A percentile compares a stretch with the other conserved stretches of the same genome.
phyloP scores from a whole-genome alignment of 768 basidiomycete genomes.

The Scleroderma bovista region DNA sequence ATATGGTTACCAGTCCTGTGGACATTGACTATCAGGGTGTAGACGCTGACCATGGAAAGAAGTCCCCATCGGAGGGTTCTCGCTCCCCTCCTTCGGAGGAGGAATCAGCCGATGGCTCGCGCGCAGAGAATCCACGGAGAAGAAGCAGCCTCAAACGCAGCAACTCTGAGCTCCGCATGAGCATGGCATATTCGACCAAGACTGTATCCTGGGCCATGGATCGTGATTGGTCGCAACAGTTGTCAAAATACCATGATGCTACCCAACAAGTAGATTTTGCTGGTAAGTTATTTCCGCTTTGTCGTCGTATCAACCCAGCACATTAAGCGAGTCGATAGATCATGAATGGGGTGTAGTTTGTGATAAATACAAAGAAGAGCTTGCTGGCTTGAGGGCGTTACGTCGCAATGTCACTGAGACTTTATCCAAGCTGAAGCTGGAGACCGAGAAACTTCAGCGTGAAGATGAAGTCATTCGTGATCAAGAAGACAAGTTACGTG shows the following conservation, averaged over 20 bases:
- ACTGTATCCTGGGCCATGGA: conserved; percentile 75
- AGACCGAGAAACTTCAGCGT: conserved; percentile 36
- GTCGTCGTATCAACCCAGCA: neutral
- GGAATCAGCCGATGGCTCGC: conserved; percentile 26
- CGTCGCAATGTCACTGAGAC: conserved; percentile 47
- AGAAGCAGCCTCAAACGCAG: conserved; percentile 63
- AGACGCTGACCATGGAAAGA: conserved; percentile 11
- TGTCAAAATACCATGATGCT: conserved; percentile 42
- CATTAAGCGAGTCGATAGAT: conserved; percentile 31
- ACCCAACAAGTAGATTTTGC: conserved; percentile 37
- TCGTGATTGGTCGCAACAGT: conserved; percentile 51
- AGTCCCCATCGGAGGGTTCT: conserved; percentile 9
- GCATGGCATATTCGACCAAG: conserved; percentile 49
- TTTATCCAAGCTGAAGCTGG: conserved; percentile 32
- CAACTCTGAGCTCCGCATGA: conserved; percentile 41
- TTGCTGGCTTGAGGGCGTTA: conserved; percentile 51
- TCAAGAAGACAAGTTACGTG: conserved; percentile 36
- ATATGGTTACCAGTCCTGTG: conserved; percentile 30
- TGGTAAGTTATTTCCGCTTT: conserved; percentile 21
- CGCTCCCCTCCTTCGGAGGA: conserved; percentile 29
- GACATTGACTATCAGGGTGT: conserved; percentile 7
- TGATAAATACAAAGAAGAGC: conserved; percentile 54
- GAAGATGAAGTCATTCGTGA: conserved; percentile 37
- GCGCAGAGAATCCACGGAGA: conserved; percentile 37
- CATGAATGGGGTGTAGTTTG: conserved; percentile 57